Percentiles rank a stretch among this genome's conserved stretches.
These are phyloP conservation scores for Kuraishia piskuri DNA, from an alignment of 805 yeast species.

Conservation along the genomic window DNA sequence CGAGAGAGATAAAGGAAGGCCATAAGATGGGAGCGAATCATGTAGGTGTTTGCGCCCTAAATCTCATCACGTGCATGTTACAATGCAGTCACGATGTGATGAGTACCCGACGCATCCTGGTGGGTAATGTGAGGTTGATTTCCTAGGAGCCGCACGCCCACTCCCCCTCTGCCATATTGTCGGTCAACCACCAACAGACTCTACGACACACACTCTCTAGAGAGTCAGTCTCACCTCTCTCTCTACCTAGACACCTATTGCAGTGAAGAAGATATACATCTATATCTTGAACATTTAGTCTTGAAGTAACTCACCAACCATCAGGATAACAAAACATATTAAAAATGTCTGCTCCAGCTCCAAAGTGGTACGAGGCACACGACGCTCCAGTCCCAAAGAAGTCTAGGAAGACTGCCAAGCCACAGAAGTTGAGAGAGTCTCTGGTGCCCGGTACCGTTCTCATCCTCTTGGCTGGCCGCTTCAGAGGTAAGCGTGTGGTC, in stretches of 20 bases:
- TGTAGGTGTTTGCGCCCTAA: background rate
- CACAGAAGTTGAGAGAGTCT: constrained; percentile 92
- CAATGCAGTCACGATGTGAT: background rate
- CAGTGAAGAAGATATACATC: background rate
- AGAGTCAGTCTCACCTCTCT: background rate
- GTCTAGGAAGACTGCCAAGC: constrained; percentile 86
- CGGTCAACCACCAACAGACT: background rate
- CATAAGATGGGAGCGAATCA: background rate
- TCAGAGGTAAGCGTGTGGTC: constrained; percentile 99
- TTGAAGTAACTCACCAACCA: background rate
- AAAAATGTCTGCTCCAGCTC: constrained; percentile 39
- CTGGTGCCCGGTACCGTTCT: constrained; percentile 97
- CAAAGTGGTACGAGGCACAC: constrained; percentile 93
- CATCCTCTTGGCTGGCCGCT: constrained; percentile 96
- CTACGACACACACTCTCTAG: background rate
- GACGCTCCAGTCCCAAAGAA: constrained; percentile 81
- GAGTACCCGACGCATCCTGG: background rate
- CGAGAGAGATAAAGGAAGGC: background rate
- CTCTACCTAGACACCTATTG: background rate
- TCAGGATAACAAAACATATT: background rate
- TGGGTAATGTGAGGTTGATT: background rate
- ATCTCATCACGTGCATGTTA: background rate
- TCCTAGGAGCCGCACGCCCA: background rate
- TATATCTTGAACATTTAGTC: background rate
- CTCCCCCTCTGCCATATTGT: background rate